phyloP scores from a whole-genome alignment of 2,329 filamentous ascomycete species.

The Gyromitra esculenta region DNA sequence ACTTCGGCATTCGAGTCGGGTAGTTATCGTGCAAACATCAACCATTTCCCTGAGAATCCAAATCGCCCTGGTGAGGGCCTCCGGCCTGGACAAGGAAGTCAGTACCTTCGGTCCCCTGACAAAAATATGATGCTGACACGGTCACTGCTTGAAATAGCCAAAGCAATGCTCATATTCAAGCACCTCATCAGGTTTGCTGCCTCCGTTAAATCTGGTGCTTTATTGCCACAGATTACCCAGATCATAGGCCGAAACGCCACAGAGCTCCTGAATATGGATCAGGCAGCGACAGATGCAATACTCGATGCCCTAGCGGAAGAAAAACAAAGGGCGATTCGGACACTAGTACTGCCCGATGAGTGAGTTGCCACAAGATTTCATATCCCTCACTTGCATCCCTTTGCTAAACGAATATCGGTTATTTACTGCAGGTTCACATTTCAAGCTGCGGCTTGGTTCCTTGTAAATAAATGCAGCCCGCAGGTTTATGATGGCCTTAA shows the following conservation, averaged over 20 bases:
- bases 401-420: background rate
- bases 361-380: constrained; percentile 5
- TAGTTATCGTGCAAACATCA: constrained; percentile 10
- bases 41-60: constrained; percentile 8
- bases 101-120: background rate
- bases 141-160: constrained; percentile 1
- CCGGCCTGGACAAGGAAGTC: constrained; percentile 34
- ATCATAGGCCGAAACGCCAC: constrained; percentile 3
- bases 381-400: background rate
- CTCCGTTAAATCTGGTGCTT: background rate
- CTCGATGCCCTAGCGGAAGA: background rate
- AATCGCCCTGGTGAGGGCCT: too few relatives aligned
- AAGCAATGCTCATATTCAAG: constrained; percentile 29
- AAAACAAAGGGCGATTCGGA: constrained; percentile 5
- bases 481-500: constrained; percentile 8
- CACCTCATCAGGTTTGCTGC: constrained; percentile 14
- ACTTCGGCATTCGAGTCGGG: constrained; percentile 13
- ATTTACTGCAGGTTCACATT: constrained; percentile 26
- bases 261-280: background rate
- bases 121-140: background rate
- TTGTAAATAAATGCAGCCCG: background rate
- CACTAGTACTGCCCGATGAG: constrained; percentile 7
- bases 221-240: background rate
- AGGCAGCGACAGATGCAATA: background rate
- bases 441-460: constrained; percentile 26